A percentile compares a stretch with the other conserved stretches of the same genome.
phyloP scores from a whole-genome alignment of 2,329 filamentous ascomycete species.

The Beauveria bassiana region DNA sequence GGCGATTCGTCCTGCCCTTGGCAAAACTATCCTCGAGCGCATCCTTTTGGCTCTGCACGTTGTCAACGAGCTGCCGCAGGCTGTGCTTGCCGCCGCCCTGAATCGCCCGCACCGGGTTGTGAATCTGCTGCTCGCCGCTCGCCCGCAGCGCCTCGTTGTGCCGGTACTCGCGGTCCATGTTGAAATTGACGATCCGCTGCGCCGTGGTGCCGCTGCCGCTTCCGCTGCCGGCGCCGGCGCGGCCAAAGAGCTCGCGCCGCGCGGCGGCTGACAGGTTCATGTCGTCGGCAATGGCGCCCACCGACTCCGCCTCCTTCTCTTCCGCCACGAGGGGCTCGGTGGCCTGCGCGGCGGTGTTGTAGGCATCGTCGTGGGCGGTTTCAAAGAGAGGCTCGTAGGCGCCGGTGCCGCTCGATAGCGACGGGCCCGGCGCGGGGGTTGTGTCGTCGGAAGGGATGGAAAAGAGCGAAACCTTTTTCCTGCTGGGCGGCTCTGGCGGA shows the following conservation, averaged over 20 bases:
- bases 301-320: constrained; percentile 28
- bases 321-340: constrained; percentile 21
- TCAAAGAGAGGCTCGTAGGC: constrained; percentile 48
- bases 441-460: constrained; percentile 44
- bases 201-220: constrained; percentile 20
- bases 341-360: constrained; percentile 20
- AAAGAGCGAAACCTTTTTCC: constrained; percentile 60
- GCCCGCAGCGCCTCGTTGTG: constrained; percentile 73
- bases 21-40: constrained; percentile 91
- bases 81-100: constrained; percentile 73
- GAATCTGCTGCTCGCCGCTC: constrained; percentile 60
- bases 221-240: constrained; percentile 25
- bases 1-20: constrained; percentile 67
- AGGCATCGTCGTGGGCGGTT: constrained; percentile 24
- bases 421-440: constrained; percentile 11
- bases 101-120: constrained; percentile 79
- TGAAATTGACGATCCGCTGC: constrained; percentile 73
- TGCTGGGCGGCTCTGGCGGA: constrained; percentile 21
- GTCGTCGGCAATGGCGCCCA: constrained; percentile 65
- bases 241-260: constrained; percentile 78
- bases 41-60: constrained; percentile 73
- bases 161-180: constrained; percentile 79
- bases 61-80: constrained; percentile 77
- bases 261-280: constrained; percentile 72
- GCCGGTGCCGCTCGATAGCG: constrained; percentile 16